Base-by-base conservation (phyloP, 2,329 filamentous ascomycete genomes). In the Boeremia exigua region DNA sequence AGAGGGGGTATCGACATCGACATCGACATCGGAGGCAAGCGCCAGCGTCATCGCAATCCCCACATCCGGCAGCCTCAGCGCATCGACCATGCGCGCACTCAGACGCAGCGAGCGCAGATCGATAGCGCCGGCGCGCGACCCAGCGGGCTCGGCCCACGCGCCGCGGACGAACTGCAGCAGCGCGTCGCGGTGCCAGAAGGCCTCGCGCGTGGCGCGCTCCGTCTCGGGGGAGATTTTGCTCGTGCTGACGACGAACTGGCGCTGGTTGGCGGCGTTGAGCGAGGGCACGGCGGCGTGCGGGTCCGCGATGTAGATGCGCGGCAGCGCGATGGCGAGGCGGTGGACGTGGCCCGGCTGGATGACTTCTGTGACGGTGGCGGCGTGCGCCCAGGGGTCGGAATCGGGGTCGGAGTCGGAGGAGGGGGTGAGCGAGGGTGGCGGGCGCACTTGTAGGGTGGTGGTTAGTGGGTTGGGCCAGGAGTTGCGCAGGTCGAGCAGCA, bases 191-290 rank as follows among this genome's bases (percentile, higher is more conserved):
- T 92, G 96, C 93, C 93, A 97, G 73, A 97, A 97, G 0, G 88
- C 86, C 76, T 96, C 92, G 47, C 93, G 83, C 57, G 84, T 89
- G 11, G 87, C 84, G 30, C 90, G 85, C 76, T 97, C 93, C 38
- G 84, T 85, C 61, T 95, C 91, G 0, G 91, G 90, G 0, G 89
- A 88, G 52, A 93, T 86, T 66, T 90, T 90, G 69, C 86, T 88
- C 14, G 88, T 85, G 74, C 90, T 95, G 38, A 96, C 91, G 28
- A 97, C 91, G 67, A 96, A 97, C 70, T 97, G 93, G n/a, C 92
- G 85, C 69, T 92, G 89, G n/a, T 89, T 87, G 0, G 88, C 87
- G 0, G 89, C 89, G 62, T 94, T 92, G 9, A 96, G 81, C 1
- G 87, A 88, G 0, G 92, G 93, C 34, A 97, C 90, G 1, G 88